Evolutionary conservation across 2,329 filamentous ascomycete species (phyloP).

Genomic region (Colletotrichum endophyticum): DNA sequence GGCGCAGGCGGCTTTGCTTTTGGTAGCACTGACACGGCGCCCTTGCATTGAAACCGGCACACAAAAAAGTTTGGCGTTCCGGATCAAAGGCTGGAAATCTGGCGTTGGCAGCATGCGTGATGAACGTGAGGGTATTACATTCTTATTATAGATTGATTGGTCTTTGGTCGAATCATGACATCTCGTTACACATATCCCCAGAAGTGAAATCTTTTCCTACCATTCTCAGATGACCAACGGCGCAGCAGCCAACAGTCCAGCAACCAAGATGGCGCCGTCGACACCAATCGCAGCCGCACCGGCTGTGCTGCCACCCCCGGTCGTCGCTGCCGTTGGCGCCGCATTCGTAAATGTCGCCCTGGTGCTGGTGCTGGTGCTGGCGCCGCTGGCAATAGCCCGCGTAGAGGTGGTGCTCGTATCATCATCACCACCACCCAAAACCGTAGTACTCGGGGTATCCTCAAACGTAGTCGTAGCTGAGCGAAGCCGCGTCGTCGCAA

Average conservation of each 20-base stretch:
- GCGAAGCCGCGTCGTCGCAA: background rate
- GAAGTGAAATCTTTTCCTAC: background rate
- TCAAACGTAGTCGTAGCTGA: background rate
- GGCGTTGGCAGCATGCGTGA: background rate
- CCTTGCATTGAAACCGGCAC: background rate
- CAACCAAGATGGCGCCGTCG: background rate
- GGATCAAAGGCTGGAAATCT: background rate
- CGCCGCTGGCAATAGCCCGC: background rate
- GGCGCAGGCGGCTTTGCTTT: background rate
- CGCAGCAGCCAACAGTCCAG: background rate
- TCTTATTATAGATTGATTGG: background rate
- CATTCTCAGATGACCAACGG: background rate
- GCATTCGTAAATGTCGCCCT: background rate
- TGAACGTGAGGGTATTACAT: background rate
- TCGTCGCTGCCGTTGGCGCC: background rate
- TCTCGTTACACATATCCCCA: background rate
- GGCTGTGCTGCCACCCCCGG: background rate
- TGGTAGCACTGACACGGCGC: background rate
- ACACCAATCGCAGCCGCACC: background rate
- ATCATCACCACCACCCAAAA: background rate
- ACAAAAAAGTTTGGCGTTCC: constrained; percentile 3
- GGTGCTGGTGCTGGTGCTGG: background rate
- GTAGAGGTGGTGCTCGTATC: background rate
- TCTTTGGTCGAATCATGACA: background rate
- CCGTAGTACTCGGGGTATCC: background rate